Base-by-base conservation (phyloP, 2,329 filamentous ascomycete species). In the Claviceps monticola region DNA sequence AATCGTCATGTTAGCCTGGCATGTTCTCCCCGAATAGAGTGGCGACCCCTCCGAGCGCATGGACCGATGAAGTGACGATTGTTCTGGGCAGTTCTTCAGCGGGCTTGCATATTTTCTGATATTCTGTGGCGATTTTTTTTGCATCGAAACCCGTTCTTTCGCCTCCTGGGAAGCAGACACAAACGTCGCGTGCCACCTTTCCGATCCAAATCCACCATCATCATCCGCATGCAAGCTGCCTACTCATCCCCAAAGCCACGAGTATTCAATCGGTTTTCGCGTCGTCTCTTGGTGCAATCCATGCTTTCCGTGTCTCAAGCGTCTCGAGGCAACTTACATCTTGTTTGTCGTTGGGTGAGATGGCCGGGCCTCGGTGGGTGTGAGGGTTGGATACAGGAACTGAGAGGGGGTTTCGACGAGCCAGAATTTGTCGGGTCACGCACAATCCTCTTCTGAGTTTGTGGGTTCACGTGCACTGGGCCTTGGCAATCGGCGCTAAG, bases 301-400 rank as follows among this genome's bases (percentile, higher is more conserved):
- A 46, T 37, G n/a, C 42, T 38, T 34, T 51, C 29, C 51, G 26
- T 46, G 14, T 34, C 21, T 4, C 26, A 26, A 16, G 34, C n/a
- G 21, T 42, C 6, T 39, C 36, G 19, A 19, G 38, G 44, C 56
- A 26, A 70, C 68, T 71, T 65, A 71, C 68, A 71, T 71, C 68
- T 71, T 71, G 65, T 67, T 64, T 70, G 60, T 67, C 63, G 63
- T 63, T 66, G 63, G 60, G 63, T 58, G 63, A 66, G 64, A 70
- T 68, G 68, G 68, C 61, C 62, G 65, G 61, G 67, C 66, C 65
- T 70, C 66, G 64, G 63, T 67, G 60, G 62, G 59, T 64, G 62
- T 60, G 59, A 58, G 55, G 58, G 54, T 57, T 51, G 61, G 60
- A 67, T 62, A 66, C 64, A 53, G 51, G 61, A 63, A 9, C 62